A percentile compares a stretch with the other conserved stretches of the same genome.
phyloP scores from a whole-genome alignment of 805 yeast genomes.

The Kazachstania bromeliacearum region DNA sequence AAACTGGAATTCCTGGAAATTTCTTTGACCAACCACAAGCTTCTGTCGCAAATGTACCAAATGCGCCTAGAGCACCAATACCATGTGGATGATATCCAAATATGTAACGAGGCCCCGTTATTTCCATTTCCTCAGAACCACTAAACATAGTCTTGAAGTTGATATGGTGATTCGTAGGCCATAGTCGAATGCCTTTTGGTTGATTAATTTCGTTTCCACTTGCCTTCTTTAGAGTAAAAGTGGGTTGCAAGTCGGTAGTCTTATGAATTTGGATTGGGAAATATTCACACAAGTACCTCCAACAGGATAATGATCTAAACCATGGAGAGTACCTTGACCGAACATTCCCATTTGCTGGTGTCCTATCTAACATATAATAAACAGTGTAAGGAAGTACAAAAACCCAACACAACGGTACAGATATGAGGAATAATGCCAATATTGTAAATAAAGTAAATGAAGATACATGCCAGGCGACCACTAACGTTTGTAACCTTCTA shows the following conservation, averaged over 20 bases:
- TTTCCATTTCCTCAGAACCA: constrained; percentile 24
- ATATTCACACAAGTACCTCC: constrained; percentile 67
- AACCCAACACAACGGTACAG: constrained; percentile 61
- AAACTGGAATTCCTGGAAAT: constrained; percentile 78
- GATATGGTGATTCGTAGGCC: constrained; percentile 5
- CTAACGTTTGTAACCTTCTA: constrained; percentile 56
- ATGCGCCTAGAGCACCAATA: constrained; percentile 82
- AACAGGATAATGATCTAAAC: constrained; percentile 48
- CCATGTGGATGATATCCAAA: constrained; percentile 98
- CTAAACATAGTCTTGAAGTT: constrained; percentile 10
- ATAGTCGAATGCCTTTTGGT: constrained; percentile 8
- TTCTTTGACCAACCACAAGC: constrained; percentile 57
- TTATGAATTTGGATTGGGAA: constrained; percentile 72
- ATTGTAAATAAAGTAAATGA: constrained; percentile 46
- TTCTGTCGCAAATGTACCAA: constrained; percentile 76
- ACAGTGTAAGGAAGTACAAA: constrained; percentile 52
- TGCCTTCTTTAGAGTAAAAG: constrained; percentile 37
- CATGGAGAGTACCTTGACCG: constrained; percentile 45
- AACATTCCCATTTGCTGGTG: constrained; percentile 69
- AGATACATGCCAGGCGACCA: constrained; percentile 64
- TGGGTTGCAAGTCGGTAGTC: constrained; percentile 62
- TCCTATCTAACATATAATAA: constrained; percentile 49
- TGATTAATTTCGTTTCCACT: not conserved
- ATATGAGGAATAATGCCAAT: constrained; percentile 46
- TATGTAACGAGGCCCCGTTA: constrained; percentile 63